These are phyloP conservation scores for Pseudopithomyces maydicus DNA, from an alignment of 2,329 filamentous ascomycete species.

Conservation along the genomic window DNA sequence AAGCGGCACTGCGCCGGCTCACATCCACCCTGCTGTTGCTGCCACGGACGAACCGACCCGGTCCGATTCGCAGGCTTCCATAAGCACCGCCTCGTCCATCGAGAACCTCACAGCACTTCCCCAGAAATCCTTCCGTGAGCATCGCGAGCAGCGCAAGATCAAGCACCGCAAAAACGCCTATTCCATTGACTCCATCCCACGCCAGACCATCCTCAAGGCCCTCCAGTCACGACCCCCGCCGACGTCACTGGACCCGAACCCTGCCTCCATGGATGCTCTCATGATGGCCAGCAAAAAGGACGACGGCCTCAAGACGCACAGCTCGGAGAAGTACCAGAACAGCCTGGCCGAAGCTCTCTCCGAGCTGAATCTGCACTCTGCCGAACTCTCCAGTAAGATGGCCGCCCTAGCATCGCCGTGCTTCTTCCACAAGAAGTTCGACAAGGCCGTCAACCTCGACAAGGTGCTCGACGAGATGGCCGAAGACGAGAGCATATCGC, in stretches of 20 bases:
- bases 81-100: conserved; percentile 41
- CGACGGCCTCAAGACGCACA: conserved; percentile 27
- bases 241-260: conserved; percentile 63
- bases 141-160: conserved; percentile 43
- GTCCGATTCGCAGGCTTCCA: conserved; percentile 21
- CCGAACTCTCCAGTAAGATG: conserved; percentile 54
- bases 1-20: conserved; percentile 34
- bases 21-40: conserved; percentile 13
- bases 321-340: conserved; percentile 49
- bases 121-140: conserved; percentile 43
- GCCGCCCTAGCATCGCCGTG: conserved; percentile 85
- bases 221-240: conserved; percentile 67
- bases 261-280: conserved; percentile 67
- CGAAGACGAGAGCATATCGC: conserved; percentile 85
- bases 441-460: conserved; percentile 92
- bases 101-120: conserved; percentile 42
- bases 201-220: conserved; percentile 83
- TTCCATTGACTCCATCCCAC: conserved; percentile 71
- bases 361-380: conserved; percentile 55
- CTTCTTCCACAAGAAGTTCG: conserved; percentile 97
- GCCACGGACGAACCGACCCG: conserved; percentile 33
- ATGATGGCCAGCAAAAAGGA: conserved; percentile 53
- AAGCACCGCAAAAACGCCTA: conserved; percentile 48
- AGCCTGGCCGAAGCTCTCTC: conserved; percentile 66
- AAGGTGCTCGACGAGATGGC: conserved; percentile 94